These are phyloP conservation scores for Cornus florida DNA, from an alignment of 148 eudicot species.

Conservation along the genomic window DNA sequence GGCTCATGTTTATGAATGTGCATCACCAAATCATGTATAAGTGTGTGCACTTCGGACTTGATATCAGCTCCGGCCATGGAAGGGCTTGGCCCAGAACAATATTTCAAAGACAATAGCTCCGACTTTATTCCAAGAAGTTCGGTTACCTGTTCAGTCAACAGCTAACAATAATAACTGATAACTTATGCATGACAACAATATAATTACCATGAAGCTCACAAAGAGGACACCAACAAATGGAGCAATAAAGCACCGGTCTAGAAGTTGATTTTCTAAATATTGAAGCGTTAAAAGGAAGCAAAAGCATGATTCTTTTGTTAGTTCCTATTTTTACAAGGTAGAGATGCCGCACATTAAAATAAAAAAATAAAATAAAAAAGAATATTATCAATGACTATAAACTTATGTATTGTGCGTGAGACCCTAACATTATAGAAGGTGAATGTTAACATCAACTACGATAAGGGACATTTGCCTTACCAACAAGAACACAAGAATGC, in stretches of 20 bases:
- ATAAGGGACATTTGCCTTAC: no score
- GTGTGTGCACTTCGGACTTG: conserved; percentile 57
- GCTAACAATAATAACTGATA: background rate
- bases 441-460: no score
- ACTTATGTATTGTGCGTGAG: no score
- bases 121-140: conserved; percentile 59
- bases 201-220: background rate
- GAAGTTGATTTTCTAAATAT: background rate
- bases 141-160: conserved; percentile 44
- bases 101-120: conserved; percentile 44
- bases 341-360: no score
- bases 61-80: conserved; percentile 55
- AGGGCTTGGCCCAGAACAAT: conserved; percentile 73
- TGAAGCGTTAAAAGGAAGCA: conserved; percentile 1
- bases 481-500: no score
- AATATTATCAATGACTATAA: no score
- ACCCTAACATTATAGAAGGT: no score
- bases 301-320: background rate
- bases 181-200: background rate
- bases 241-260: background rate
- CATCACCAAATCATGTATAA: conserved; percentile 73
- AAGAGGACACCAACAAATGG: background rate
- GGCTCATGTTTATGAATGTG: conserved; percentile 78
- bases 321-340: no score
- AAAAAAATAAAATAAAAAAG: no score